Evolutionary conservation across 768 basidiomycete genomes (phyloP), one percentile per base, ranked within the genome.

Genomic region (Strobilomyces confusus): DNA sequence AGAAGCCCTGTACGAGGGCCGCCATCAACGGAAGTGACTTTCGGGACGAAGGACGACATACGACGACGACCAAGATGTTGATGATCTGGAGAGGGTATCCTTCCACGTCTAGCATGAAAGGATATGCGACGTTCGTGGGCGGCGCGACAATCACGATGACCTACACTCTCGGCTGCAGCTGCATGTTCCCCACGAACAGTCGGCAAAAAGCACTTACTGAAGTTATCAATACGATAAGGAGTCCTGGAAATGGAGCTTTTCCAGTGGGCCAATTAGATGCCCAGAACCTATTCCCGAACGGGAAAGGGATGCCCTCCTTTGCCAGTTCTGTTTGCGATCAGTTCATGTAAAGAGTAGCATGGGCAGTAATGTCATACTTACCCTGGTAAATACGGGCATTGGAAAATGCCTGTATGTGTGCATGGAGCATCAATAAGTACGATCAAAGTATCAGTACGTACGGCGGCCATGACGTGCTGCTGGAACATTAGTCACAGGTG

Each of bases 241-340:
- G 71, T 0, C 79, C 81, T 0, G 80, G 80, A n/a, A 81, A 63
- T 0, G 81, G 81, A 0, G 81, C 77, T 56, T 77, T 78, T 9
- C 80, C 78, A 1, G 77, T 79, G 1, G 80, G 80, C 80, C 79
- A 81, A 58, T 82, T 83, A 1, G 79, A 80, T 2, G 82, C 82
- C 81, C 80, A 82, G 58, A 83, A 37, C 15, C n/a, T 37, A 9
- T 37, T 37, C 17, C 36, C 36, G 9, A 37, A 37, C 11, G 36
- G 36, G 36, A 37, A 17, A 6, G 36, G 36, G 9, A 13, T n/a
- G 1, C 36, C 36, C n/a, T 37, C 36, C 36, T 37, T 37, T 14
- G 36, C 36, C 3, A 37, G 36, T n/a, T 37, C 36, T 37, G 15
- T 13, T 33, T n/a, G n/a, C n/a, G n/a, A n/a, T n/a, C 8, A 13